Percentiles rank a stretch among this genome's conserved stretches.
These are phyloP conservation scores for Paraglomus brasilianum DNA, from an alignment of 192 early-diverging fungal species.

Conservation along the genomic window DNA sequence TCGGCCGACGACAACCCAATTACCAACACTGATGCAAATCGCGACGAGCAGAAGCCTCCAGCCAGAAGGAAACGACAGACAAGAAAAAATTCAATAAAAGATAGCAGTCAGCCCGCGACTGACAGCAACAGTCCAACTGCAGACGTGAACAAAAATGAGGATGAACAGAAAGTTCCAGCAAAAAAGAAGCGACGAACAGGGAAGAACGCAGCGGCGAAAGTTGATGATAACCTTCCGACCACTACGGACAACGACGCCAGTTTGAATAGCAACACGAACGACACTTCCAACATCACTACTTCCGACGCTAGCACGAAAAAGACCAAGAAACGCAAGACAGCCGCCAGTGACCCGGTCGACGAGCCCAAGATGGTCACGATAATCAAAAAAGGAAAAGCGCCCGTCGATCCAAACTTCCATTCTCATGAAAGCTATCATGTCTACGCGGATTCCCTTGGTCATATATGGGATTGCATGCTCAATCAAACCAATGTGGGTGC, in stretches of 20 bases:
- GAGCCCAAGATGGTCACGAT: constrained; percentile 25
- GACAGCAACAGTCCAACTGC: too few relatives aligned
- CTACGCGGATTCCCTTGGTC: constrained; percentile 33
- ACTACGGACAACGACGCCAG: not conserved
- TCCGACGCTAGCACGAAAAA: not conserved
- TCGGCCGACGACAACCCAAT: too few relatives aligned
- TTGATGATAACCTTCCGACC: not conserved
- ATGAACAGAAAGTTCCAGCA: not conserved
- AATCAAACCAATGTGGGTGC: constrained; percentile 66
- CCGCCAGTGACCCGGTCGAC: constrained; percentile 31
- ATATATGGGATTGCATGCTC: constrained; percentile 57
- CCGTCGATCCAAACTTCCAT: constrained; percentile 30
- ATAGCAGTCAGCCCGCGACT: too few relatives aligned
- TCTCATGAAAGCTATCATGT: constrained; percentile 27
- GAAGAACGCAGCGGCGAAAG: not conserved
- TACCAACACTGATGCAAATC: too few relatives aligned
- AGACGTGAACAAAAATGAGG: too few relatives aligned
- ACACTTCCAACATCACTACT: not conserved
- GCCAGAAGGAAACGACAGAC: too few relatives aligned
- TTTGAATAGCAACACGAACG: not conserved
- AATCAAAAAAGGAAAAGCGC: constrained; percentile 35
- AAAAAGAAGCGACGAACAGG: not conserved
- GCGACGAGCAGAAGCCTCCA: too few relatives aligned
- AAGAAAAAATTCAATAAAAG: too few relatives aligned
- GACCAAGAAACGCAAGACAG: constrained; percentile 32